phyloP scores from a whole-genome alignment of 805 yeast genomes.

The Kazachstania psychrophila region DNA sequence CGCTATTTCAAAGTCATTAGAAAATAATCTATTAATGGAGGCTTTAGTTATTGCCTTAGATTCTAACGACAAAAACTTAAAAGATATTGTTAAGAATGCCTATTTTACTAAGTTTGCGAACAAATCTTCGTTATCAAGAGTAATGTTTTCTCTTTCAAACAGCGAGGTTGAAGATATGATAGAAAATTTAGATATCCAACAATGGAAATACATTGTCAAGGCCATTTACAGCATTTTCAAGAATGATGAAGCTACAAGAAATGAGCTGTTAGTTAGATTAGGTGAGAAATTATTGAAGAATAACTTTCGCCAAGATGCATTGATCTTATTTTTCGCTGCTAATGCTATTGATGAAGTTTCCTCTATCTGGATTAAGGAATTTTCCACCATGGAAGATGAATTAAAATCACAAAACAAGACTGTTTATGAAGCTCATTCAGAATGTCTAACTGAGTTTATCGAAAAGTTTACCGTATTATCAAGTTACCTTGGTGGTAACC shows the following conservation, averaged over 20 bases:
- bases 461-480: conserved; percentile 68
- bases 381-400: conserved; percentile 39
- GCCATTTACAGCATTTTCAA: conserved; percentile 50
- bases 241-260: conserved; percentile 40
- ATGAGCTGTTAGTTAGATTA: conserved; percentile 47
- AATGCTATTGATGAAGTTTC: conserved; percentile 72
- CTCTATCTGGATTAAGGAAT: conserved; percentile 74
- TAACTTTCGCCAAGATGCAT: conserved; percentile 60
- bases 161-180: conserved; percentile 59
- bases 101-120: conserved; percentile 54
- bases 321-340: conserved; percentile 72
- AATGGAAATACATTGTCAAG: conserved; percentile 79
- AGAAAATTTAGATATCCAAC: conserved; percentile 59
- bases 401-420: conserved; percentile 37
- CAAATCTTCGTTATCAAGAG: conserved; percentile 52
- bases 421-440: conserved; percentile 75
- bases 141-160: conserved; percentile 56
- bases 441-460: conserved; percentile 69
- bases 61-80: conserved; percentile 47
- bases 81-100: conserved; percentile 58
- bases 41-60: conserved; percentile 75
- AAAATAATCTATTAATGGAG: conserved; percentile 56
- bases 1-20: conserved; percentile 62
- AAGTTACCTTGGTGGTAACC: conserved; percentile 17
- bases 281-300: conserved; percentile 67